Evolutionary conservation across 805 yeast species (phyloP), one percentile per base, ranked within the genome.

Genomic region (Wickerhamomyces sydowiorum): DNA sequence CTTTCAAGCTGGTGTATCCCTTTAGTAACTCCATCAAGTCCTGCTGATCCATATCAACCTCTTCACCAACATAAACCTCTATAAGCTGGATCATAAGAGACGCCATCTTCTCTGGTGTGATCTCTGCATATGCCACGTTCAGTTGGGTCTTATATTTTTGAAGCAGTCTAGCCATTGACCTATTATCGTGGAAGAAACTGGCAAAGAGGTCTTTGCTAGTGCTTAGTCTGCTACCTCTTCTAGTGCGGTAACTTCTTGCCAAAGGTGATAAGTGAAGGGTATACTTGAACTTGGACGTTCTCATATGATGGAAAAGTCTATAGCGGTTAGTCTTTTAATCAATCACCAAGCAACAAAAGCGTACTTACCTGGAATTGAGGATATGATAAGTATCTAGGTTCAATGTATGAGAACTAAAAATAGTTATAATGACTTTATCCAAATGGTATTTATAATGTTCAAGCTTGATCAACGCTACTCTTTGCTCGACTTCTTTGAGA

Each of bases 161-260:
- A 7, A 46, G n/a, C 24, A 44, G 28, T 32, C 33, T 42, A 2
- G 36, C 48, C 5, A 41, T 24, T 1, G 41, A 32, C 18, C 21
- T 25, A 29, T 44, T 44, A 14, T 20, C 20, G 2, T 36, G 33
- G 23, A 44, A 44, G 36, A 44, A 39, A 18, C 37, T 38, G 4
- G 43, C 10, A 10, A 39, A 14, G n/a, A 38, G 7, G 2, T 38
- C n/a, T 18, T 45, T 41, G n/a, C 41, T 42, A 17, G 39, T 41
- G 8, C 15, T 15, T 22, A 37, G 6, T 1, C n/a, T 6, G 2
- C 19, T 21, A 1, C 32, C 37, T 3, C 39, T 23, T 20, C 29
- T 36, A 9, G 43, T 36, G 17, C 25, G 34, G 15, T n/a, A 32
- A 2, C 41, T 10, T 2, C 41, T 31, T 17, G 12, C 9, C 45